Evolutionary conservation across 1,284 basidiomycete species (phyloP).

Genomic region (Fomes fomentarius): DNA sequence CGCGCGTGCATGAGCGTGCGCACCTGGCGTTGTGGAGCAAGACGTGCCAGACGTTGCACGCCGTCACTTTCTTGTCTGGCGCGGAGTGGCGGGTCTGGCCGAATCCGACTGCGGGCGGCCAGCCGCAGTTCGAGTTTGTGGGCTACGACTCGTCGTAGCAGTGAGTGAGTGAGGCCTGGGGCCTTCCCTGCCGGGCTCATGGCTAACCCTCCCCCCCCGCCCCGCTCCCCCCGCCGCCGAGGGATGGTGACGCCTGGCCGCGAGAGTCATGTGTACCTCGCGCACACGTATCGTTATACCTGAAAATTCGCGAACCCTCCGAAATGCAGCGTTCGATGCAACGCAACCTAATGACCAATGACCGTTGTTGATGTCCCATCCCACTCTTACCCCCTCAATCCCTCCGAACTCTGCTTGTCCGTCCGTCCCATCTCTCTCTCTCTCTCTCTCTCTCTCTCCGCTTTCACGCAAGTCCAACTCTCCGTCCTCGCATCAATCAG

Average conservation of each 20-base stretch:
- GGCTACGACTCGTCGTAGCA: conserved; percentile 13
- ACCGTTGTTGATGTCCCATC: too few relatives aligned
- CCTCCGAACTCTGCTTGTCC: not conserved
- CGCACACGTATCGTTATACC: too few relatives aligned
- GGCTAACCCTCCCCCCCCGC: too few relatives aligned
- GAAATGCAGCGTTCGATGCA: too few relatives aligned
- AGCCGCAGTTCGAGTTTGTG: conserved; percentile 24
- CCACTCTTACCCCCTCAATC: too few relatives aligned
- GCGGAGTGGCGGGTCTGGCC: conserved; percentile 35
- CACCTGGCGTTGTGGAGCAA: conserved; percentile 41
- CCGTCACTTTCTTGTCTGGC: conserved; percentile 40
- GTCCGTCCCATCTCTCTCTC: not conserved
- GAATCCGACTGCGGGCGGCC: conserved; percentile 13
- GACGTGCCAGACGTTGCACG: conserved; percentile 36
- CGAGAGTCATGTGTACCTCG: too few relatives aligned
- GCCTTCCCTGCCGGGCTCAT: too few relatives aligned
- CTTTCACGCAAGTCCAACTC: not conserved
- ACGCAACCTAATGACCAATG: too few relatives aligned
- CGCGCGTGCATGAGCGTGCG: conserved; percentile 36
- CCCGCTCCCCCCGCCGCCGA: too few relatives aligned
- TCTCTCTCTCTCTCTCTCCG: not conserved
- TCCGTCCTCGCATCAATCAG: not conserved
- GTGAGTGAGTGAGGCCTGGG: too few relatives aligned
- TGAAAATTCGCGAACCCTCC: too few relatives aligned
- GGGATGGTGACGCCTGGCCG: too few relatives aligned